Base-by-base conservation (phyloP, 1,139 yeast genomes). In the Scheffersomyces lignicola region DNA sequence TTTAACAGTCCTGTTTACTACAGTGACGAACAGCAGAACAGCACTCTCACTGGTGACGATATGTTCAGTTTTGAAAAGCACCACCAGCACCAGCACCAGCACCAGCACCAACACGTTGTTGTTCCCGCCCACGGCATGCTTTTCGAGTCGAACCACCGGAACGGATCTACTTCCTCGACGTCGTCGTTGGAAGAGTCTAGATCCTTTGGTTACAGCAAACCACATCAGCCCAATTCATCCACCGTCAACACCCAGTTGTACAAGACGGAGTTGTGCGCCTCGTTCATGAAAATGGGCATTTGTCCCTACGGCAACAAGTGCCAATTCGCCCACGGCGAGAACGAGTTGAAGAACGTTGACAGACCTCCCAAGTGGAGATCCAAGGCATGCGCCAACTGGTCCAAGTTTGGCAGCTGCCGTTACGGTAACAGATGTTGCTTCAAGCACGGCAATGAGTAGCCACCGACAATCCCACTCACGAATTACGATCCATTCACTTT, bases 391-490 rank as follows among this genome's bases (percentile, higher is more conserved):
- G 83, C 80, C 45, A 89, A 89, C 60, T 89, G 96, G 96, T 56
- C 80, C 26, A 83, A 83, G 55, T 76, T 73, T 37, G 96, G 96
- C 15, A 68, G 78, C 35, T 89, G 97, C 58, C 79, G 95, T 34
- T 89, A 89, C 60, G 96, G 96, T 22, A 86, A 78, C 58, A 76
- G 97, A 55, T 89, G 97, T 60, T 87, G 96, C 54, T 89, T 89
- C 67, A 85, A 84, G 55, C 97, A 89, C 60, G 86, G 81, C 22
- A 65, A 65, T 33, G 42, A 39, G 35, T 27, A 24, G 29, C n/a
- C n/a, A 8, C 8, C n/a, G 8, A 9, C 23, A 9, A 20, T 20
- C n/a, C 23, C 8, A 20, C 8, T 20, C 23, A 20, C n/a, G 23
- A 20, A 20, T 20, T 20, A 20, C 23, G 23, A 20, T 20, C 23